phyloP scores from a whole-genome alignment of 148 eudicot species.

The Persicaria maculosa region DNA sequence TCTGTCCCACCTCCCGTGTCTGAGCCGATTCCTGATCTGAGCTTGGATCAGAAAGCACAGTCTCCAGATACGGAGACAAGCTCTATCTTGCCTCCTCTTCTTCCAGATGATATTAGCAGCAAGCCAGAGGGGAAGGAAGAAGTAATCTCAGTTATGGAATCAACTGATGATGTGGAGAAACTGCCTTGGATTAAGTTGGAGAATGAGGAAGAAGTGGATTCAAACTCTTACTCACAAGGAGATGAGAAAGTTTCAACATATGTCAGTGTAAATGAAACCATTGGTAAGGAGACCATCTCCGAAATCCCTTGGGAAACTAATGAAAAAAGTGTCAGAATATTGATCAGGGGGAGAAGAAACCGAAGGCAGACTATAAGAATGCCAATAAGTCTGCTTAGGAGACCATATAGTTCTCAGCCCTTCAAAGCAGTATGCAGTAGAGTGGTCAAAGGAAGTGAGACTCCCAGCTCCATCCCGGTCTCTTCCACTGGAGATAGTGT shows the following conservation, averaged over 20 bases:
- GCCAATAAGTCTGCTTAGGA: slow-evolving; percentile 79
- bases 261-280: slow-evolving; percentile 22
- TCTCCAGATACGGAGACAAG: slow-evolving; percentile 35
- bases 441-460: slow-evolving; percentile 69
- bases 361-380: slow-evolving; percentile 82
- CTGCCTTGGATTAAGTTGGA: slow-evolving; percentile 28
- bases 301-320: slow-evolving; percentile 26
- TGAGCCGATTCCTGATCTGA: slow-evolving; percentile 51
- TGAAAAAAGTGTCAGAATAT: slow-evolving; percentile 64
- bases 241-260: slow-evolving; percentile 13
- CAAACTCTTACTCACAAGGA: slow-evolving; percentile 19
- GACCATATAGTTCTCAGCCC: slow-evolving; percentile 80
- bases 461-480: slow-evolving; percentile 41
- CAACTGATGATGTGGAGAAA: slow-evolving; percentile 28
- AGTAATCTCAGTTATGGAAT: slow-evolving; percentile 35
- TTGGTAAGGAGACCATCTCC: slow-evolving; percentile 15
- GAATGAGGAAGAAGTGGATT: slow-evolving; percentile 25
- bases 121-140: slow-evolving; percentile 44
- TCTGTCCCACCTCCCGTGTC: slow-evolving; percentile 51
- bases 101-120: slow-evolving; percentile 43
- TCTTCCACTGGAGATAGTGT: slow-evolving; percentile 21
- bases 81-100: slow-evolving; percentile 32
- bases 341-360: slow-evolving; percentile 80
- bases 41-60: slow-evolving; percentile 32
- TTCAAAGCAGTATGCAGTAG: slow-evolving; percentile 77